phyloP scores from a whole-genome alignment of 1,284 basidiomycete species.

The Quambalaria eucalypti region DNA sequence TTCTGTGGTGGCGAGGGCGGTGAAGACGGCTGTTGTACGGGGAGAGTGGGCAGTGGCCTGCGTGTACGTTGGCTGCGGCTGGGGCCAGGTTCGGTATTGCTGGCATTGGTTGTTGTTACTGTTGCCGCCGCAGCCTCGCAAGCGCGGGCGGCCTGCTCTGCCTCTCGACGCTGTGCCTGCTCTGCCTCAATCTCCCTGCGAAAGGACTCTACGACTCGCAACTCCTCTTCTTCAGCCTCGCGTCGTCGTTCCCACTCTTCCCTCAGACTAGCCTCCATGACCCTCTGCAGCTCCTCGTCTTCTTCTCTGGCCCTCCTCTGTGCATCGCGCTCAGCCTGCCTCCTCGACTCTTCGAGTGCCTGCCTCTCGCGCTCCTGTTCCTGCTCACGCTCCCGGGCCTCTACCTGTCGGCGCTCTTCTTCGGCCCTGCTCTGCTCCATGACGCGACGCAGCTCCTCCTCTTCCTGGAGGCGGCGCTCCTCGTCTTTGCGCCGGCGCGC shows the following conservation, averaged over 20 bases:
- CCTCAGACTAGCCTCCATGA: constrained; percentile 5
- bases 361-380: neutral
- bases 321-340: neutral
- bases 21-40: constrained; percentile 1
- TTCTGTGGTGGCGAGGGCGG: no score
- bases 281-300: constrained; percentile 1
- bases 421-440: neutral
- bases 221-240: constrained; percentile 1
- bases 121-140: neutral
- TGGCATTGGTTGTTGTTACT: constrained; percentile 1
- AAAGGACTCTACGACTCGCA: neutral
- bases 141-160: neutral
- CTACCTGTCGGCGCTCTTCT: neutral
- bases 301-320: neutral
- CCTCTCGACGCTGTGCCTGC: neutral
- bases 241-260: constrained; percentile 2
- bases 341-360: constrained; percentile 1
- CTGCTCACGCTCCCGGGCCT: neutral
- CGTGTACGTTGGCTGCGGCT: neutral
- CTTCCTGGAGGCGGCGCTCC: constrained; percentile 1
- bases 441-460: neutral
- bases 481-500: neutral
- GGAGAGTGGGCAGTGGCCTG: neutral
- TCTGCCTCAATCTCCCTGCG: neutral
- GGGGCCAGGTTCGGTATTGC: neutral